phyloP scores from a whole-genome alignment of 495 filamentous ascomycete genomes.

The Hypoxylon intermedium region DNA sequence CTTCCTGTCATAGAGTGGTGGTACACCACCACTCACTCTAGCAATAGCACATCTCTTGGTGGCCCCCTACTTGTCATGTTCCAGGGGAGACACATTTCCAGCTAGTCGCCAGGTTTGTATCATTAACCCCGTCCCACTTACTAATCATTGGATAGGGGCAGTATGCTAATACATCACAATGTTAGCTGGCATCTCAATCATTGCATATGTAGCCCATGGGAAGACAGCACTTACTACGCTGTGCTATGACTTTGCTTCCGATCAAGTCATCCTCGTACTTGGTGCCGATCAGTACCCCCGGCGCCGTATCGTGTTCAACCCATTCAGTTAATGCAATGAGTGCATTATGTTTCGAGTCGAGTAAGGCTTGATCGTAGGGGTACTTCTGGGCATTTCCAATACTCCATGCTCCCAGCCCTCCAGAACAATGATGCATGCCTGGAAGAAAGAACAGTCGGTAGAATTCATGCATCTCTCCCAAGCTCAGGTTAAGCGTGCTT shows the following conservation, averaged over 20 bases:
- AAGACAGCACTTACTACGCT: constrained; percentile 40
- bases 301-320: constrained; percentile 47
- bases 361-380: constrained; percentile 45
- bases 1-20: no score
- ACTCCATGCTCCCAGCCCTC: constrained; percentile 1
- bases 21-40: no score
- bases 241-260: constrained; percentile 31
- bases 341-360: constrained; percentile 47
- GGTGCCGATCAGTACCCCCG: constrained; percentile 40
- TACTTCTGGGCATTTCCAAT: constrained; percentile 4
- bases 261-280: constrained; percentile 41
- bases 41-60: no score
- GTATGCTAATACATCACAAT: background rate
- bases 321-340: constrained; percentile 53
- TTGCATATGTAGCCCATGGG: no score
- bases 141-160: constrained; percentile 1
- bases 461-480: constrained; percentile 15
- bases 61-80: background rate
- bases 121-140: constrained; percentile 6
- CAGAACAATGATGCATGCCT: constrained; percentile 32
- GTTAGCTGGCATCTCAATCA: no score
- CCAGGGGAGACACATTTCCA: background rate
- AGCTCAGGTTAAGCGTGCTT: constrained; percentile 21
- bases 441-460: constrained; percentile 34
- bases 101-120: constrained; percentile 4